phyloP scores from a whole-genome alignment of 169 alveolate genomes.

The Toxoplasma gondii region DNA sequence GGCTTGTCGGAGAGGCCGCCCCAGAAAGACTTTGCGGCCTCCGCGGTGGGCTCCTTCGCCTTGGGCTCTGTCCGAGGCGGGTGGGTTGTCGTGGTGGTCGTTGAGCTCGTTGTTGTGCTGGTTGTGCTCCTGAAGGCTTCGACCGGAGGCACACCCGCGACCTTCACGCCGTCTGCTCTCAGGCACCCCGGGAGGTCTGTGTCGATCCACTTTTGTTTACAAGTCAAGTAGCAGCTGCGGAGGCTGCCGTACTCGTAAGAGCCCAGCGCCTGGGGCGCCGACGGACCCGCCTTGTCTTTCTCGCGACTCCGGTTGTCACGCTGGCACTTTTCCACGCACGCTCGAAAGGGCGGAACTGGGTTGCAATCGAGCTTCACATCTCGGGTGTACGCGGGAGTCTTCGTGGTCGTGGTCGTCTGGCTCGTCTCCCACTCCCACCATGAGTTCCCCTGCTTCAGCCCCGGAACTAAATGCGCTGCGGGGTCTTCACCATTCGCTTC shows the following conservation, averaged over 20 bases:
- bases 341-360: slow-evolving; percentile 36
- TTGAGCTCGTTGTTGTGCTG: slow-evolving; percentile 32
- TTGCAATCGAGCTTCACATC: slow-evolving; percentile 36
- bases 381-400: slow-evolving; percentile 21
- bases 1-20: not conserved
- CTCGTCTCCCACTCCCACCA: not conserved
- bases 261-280: slow-evolving; percentile 13
- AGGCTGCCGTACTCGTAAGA: slow-evolving; percentile 48
- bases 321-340: slow-evolving; percentile 22
- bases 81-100: slow-evolving; percentile 1
- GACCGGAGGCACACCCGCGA: slow-evolving; percentile 47
- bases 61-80: not conserved
- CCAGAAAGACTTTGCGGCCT: not conserved
- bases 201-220: slow-evolving; percentile 50
- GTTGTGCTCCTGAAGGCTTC: slow-evolving; percentile 5
- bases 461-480: not conserved
- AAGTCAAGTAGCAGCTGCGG: slow-evolving; percentile 30
- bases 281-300: not conserved
- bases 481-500: not conserved
- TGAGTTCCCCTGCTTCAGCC: not conserved
- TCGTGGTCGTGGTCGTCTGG: not conserved
- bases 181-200: slow-evolving; percentile 49
- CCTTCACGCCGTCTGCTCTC: slow-evolving; percentile 9
- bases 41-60: not conserved
- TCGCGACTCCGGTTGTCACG: not conserved